Conservation (phyloP, 805 yeast genomes). For the Yamadazyma philogaea region DNA sequence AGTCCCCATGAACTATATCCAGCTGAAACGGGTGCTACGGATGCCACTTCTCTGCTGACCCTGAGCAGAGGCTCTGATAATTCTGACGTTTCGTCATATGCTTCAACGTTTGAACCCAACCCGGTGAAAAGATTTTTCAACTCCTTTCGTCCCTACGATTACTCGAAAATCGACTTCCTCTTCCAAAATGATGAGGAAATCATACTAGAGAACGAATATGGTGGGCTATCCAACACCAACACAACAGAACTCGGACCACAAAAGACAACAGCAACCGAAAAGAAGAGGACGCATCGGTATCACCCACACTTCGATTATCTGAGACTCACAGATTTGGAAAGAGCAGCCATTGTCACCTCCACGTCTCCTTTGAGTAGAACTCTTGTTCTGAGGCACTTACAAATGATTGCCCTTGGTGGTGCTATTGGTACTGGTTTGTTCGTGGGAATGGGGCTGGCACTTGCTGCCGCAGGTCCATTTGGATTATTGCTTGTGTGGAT, state of each 20-base stretch:
- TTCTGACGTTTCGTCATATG: slow-evolving; percentile 8
- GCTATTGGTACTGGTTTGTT: slow-evolving; percentile 47
- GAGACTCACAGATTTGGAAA: slow-evolving; percentile 27
- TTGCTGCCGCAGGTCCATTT: slow-evolving; percentile 61
- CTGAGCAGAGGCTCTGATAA: slow-evolving; percentile 2
- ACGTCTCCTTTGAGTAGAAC: slow-evolving; percentile 30
- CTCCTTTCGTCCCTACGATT: slow-evolving; percentile 27
- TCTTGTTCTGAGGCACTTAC: slow-evolving; percentile 17
- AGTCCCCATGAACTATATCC: neutral
- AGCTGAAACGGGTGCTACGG: neutral
- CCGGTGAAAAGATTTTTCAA: slow-evolving; percentile 19
- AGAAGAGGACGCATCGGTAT: neutral
- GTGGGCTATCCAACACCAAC: slow-evolving; percentile 11
- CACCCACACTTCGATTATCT: slow-evolving; percentile 28
- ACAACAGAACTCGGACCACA: slow-evolving; percentile 1
- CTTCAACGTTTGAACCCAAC: slow-evolving; percentile 14
- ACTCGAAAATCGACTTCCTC: slow-evolving; percentile 18
- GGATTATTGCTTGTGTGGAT: slow-evolving; percentile 56
- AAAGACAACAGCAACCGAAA: slow-evolving; percentile 2
- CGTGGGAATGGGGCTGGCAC: slow-evolving; percentile 59
- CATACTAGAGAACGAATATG: neutral
- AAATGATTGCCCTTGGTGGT: slow-evolving; percentile 24
- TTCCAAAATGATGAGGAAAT: slow-evolving; percentile 12
- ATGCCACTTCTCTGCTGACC: neutral
- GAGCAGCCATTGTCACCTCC: slow-evolving; percentile 33